Evolutionary conservation across 2,329 filamentous ascomycete species (phyloP), one percentile per base, ranked within the genome.

Genomic region (Curvularia eragrostidis): DNA sequence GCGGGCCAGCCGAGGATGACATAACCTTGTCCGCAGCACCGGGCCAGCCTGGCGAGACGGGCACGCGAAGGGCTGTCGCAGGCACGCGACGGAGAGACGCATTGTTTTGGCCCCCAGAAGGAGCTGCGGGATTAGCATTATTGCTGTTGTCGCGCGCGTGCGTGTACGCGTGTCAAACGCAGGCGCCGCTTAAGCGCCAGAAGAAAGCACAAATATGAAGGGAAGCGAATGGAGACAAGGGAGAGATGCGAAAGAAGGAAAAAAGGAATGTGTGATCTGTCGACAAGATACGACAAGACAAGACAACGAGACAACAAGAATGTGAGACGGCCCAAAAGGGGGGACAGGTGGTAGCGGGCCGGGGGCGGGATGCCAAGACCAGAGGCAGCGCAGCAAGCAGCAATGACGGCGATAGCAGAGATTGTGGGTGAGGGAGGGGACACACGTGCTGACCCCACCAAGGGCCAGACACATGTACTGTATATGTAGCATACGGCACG

Each of bases 121-220:
- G 30, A 63, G 63, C 54, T 66, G 69, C 55, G 69, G 69, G 65
- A 74, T 71, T 64, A 70, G 62, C 71, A 74, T 73, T 65, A 68
- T 72, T 58, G 54, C 55, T 54, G 61, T 42, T 48, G 63, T 69
- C 63, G 69, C 65, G 69, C 64, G 63, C 62, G 56, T 43, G 42
- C 48, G 54, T 43, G 36, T 43, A 59, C 64, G 59, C 63, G 65
- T 65, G 56, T 63, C 62, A 54, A 55, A 42, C 52, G 48, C 52
- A 56, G 61, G 47, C 55, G 54, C 47, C 56, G 39, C 48, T 53
- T 30, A 49, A 58, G 56, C 56, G 48, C 46, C 21, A 51, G 61
- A 54, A 53, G 26, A 42, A 55, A 49, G 12, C 12, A 44, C 55
- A 53, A 42, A 48, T 57, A 52, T 49, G 10, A 42, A 66, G 41